A percentile compares a stretch with the other conserved stretches of the same genome.
These are phyloP conservation scores for Penicillium fimorum DNA, from an alignment of 495 filamentous ascomycete species.

Conservation along the genomic window DNA sequence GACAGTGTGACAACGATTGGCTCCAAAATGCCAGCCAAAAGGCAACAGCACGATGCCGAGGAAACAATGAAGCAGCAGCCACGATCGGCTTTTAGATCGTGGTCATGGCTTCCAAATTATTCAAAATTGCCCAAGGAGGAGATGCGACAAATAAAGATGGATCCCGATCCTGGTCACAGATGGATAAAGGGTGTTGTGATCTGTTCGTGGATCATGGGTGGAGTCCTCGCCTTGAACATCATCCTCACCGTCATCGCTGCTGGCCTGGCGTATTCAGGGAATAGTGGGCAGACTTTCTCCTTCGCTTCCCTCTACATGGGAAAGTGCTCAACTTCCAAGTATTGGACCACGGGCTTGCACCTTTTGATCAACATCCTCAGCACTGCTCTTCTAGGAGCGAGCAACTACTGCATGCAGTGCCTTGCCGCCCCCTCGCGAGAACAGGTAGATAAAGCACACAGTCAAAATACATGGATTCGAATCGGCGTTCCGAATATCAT, in stretches of 20 bases:
- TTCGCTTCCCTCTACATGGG: neutral
- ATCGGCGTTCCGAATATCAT: constrained; percentile 1
- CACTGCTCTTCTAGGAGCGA: constrained; percentile 2
- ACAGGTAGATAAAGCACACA: constrained; percentile 3
- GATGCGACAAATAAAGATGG: neutral
- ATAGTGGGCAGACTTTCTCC: neutral
- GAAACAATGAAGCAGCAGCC: neutral
- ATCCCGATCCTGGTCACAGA: neutral
- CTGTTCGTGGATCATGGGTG: neutral
- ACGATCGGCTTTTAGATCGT: neutral
- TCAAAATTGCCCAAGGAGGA: neutral
- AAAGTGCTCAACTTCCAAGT: neutral
- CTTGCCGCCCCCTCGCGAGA: constrained; percentile 2
- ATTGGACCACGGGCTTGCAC: neutral
- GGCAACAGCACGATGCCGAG: neutral
- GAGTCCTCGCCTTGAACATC: neutral
- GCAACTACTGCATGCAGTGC: constrained; percentile 10
- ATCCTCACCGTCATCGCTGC: neutral
- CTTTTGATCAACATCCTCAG: constrained; percentile 4
- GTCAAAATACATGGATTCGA: constrained; percentile 4
- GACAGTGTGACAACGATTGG: neutral
- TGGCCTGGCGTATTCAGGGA: neutral
- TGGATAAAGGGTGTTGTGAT: neutral
- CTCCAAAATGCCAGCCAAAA: neutral
- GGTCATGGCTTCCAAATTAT: neutral